A percentile compares a stretch with the other conserved stretches of the same genome.
Evolutionary conservation across 2,329 filamentous ascomycete species (phyloP).

Genomic region (Talaromyces marneffei): DNA sequence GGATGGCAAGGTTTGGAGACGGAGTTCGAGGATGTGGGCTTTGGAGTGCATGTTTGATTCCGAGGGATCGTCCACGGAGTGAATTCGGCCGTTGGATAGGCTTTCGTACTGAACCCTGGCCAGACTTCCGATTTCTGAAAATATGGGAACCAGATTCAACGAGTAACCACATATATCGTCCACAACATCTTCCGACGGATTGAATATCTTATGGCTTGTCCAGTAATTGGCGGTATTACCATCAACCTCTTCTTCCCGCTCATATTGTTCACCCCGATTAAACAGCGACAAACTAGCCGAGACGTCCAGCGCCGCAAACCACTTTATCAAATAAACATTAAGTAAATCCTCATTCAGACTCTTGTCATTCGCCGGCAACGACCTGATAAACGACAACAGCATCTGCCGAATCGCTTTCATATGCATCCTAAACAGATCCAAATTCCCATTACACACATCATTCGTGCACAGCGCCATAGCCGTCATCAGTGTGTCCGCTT

Average conservation of each 20-base stretch:
- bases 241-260: conserved; percentile 9
- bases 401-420: conserved; percentile 24
- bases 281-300: conserved; percentile 23
- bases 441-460: conserved; percentile 31
- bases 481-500: conserved; percentile 23
- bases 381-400: conserved; percentile 9
- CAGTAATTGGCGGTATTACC: conserved; percentile 5
- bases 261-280: neutral
- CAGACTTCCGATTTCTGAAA: conserved; percentile 21
- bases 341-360: conserved; percentile 8
- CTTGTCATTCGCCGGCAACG: conserved; percentile 11
- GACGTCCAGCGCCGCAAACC: conserved; percentile 27
- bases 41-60: neutral
- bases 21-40: neutral
- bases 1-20: conserved; percentile 12
- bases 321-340: conserved; percentile 24
- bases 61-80: no score
- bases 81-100: no score
- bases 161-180: conserved; percentile 30
- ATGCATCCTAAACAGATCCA: conserved; percentile 24
- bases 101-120: conserved; percentile 9
- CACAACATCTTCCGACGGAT: conserved; percentile 10
- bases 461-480: conserved; percentile 29
- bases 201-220: conserved; percentile 1
- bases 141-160: conserved; percentile 22